These are phyloP conservation scores for Macrolepiota albuminosa DNA, from an alignment of 768 basidiomycete genomes.

Conservation along the genomic window DNA sequence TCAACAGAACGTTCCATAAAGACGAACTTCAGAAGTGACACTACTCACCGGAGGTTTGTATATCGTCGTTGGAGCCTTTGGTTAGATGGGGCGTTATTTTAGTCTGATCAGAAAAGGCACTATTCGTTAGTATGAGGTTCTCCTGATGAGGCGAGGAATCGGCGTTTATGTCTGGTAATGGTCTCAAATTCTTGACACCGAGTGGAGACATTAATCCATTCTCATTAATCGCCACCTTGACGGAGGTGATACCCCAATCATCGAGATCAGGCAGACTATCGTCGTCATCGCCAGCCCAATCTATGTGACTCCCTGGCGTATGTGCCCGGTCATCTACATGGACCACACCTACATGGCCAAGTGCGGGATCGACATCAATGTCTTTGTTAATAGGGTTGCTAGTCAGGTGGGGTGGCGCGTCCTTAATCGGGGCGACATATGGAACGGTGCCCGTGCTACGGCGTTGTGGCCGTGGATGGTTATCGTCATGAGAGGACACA, in stretches of 20 bases:
- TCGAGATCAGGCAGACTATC: conserved; percentile 78
- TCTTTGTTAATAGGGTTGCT: conserved; percentile 41
- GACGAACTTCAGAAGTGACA: conserved; percentile 1
- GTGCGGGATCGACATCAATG: conserved; percentile 68
- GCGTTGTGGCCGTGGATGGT: conserved; percentile 27
- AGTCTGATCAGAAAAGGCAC: neutral
- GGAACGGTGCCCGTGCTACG: conserved; percentile 25
- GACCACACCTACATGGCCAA: conserved; percentile 69
- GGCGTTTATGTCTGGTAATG: conserved; percentile 46
- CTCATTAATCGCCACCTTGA: conserved; percentile 22
- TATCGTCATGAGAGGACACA: conserved; percentile 28
- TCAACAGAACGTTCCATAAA: conserved; percentile 1
- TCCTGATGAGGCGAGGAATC: conserved; percentile 10
- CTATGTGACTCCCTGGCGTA: conserved; percentile 76
- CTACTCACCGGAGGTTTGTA: conserved; percentile 2
- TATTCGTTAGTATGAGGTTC: neutral
- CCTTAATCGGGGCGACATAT: conserved; percentile 43
- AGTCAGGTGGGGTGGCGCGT: conserved; percentile 55
- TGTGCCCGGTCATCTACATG: conserved; percentile 67
- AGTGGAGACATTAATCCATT: conserved; percentile 61
- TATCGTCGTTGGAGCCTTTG: neutral
- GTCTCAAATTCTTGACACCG: conserved; percentile 55
- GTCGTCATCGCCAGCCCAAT: conserved; percentile 89
- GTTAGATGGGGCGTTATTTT: neutral
- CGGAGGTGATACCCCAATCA: conserved; percentile 73